These are phyloP conservation scores for Colletotrichum spaethianum DNA, from an alignment of 2,329 filamentous ascomycete species.

Conservation along the genomic window DNA sequence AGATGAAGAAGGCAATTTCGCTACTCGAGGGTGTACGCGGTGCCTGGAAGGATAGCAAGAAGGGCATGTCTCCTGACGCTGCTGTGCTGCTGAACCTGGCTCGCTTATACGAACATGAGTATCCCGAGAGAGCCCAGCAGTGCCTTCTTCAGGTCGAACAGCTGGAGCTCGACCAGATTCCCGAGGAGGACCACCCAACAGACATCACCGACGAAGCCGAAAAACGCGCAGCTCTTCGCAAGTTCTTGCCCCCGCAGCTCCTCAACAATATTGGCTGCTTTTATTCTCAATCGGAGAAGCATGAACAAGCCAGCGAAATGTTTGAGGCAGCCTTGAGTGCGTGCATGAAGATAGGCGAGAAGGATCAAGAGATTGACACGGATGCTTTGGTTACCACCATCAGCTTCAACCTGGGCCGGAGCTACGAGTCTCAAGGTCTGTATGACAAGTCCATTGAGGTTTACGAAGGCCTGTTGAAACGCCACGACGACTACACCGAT, in stretches of 20 bases:
- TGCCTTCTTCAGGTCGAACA: conserved; percentile 94
- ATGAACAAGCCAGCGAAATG: conserved; percentile 83
- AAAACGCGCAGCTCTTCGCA: conserved; percentile 75
- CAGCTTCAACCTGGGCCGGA: conserved; percentile 94
- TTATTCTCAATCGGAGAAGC: conserved; percentile 89
- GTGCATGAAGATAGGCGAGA: conserved; percentile 85
- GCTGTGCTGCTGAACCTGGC: conserved; percentile 93
- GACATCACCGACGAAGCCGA: conserved; percentile 70
- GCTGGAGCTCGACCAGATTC: conserved; percentile 85
- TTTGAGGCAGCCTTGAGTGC: conserved; percentile 94
- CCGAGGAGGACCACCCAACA: conserved; percentile 76
- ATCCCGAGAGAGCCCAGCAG: conserved; percentile 91
- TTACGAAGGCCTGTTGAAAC: conserved; percentile 87
- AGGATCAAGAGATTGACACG: conserved; percentile 82
- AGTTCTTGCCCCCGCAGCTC: conserved; percentile 87
- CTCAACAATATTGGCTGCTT: conserved; percentile 99
- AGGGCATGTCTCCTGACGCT: conserved; percentile 83
- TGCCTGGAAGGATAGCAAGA: conserved; percentile 94
- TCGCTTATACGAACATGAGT: conserved; percentile 87
- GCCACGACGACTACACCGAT: conserved; percentile 93
- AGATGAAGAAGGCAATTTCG: conserved; percentile 88
- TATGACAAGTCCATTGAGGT: conserved; percentile 88
- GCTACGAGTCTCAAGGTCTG: conserved; percentile 88
- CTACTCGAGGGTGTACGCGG: conserved; percentile 88
- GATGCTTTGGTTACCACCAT: conserved; percentile 96